These are phyloP conservation scores for Trametes cingulata DNA, from an alignment of 768 basidiomycete species.

Conservation along the genomic window DNA sequence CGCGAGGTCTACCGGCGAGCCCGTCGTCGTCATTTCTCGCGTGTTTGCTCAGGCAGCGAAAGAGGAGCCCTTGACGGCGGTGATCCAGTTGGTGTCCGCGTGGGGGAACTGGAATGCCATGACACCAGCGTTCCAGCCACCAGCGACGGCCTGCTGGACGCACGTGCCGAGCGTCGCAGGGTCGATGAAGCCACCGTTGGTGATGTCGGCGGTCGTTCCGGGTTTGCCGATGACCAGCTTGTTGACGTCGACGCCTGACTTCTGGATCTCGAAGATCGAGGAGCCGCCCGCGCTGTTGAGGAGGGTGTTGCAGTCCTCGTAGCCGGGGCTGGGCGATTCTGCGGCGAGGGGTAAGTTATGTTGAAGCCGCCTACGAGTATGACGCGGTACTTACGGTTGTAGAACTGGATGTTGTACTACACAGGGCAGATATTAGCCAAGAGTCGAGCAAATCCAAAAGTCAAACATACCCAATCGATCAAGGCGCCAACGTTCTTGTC, in stretches of 20 bases:
- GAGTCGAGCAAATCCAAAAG: not conserved
- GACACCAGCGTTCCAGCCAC: constrained; percentile 15
- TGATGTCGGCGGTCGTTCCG: constrained; percentile 40
- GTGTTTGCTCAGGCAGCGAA: not conserved
- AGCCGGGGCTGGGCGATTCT: constrained; percentile 28
- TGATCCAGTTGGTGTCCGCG: not conserved
- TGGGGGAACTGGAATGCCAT: constrained; percentile 14
- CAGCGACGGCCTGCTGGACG: constrained; percentile 9
- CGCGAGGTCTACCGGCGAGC: not conserved
- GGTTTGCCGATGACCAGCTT: constrained; percentile 63
- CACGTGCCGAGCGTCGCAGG: constrained; percentile 15
- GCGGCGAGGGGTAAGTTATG: constrained; percentile 26
- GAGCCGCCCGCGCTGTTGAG: constrained; percentile 43
- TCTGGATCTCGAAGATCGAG: constrained; percentile 52
- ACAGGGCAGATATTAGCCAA: not conserved
- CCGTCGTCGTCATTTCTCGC: not conserved
- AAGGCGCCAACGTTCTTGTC: constrained; percentile 40
- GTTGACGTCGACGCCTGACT: constrained; percentile 43
- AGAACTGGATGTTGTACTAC: constrained; percentile 47
- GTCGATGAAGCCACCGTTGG: constrained; percentile 57
- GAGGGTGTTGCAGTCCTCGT: constrained; percentile 39
- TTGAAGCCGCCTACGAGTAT: constrained; percentile 26
- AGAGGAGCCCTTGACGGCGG: not conserved
- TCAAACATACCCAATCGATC: constrained; percentile 43
- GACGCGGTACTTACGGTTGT: constrained; percentile 31